Conservation (phyloP, 2,329 filamentous ascomycete genomes). For the Phoma sp. region DNA sequence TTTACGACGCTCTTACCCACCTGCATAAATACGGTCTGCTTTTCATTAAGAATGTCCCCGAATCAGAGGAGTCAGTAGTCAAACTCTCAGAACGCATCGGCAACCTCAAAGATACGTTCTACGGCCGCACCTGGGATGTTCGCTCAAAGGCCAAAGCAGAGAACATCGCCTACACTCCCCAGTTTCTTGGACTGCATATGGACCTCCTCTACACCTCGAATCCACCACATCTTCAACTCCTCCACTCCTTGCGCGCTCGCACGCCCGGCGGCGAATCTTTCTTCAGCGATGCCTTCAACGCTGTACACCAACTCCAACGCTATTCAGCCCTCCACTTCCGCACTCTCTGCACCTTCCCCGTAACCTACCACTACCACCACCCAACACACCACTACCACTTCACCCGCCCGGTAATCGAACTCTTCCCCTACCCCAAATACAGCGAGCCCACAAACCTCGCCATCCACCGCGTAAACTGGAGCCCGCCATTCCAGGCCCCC, state of each 20-base stretch:
- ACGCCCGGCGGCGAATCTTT: slow-evolving; percentile 82
- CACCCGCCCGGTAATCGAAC: slow-evolving; percentile 62
- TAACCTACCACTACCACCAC: slow-evolving; percentile 74
- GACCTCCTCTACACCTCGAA: slow-evolving; percentile 86
- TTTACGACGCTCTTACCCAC: slow-evolving; percentile 67
- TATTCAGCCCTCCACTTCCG: slow-evolving; percentile 38
- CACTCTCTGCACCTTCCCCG: slow-evolving; percentile 51
- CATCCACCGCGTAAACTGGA: slow-evolving; percentile 67
- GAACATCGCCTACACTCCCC: slow-evolving; percentile 87
- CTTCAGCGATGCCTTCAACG: slow-evolving; percentile 78
- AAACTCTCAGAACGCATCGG: slow-evolving; percentile 76
- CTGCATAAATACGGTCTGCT: slow-evolving; percentile 74
- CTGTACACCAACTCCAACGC: slow-evolving; percentile 55
- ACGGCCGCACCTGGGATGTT: slow-evolving; percentile 91
- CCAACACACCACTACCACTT: slow-evolving; percentile 66
- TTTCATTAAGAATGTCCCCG: slow-evolving; percentile 77
- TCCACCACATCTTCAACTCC: slow-evolving; percentile 81
- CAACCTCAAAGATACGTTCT: slow-evolving; percentile 83
- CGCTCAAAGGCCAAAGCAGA: slow-evolving; percentile 80
- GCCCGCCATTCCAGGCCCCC: slow-evolving; percentile 77
- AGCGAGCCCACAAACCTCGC: slow-evolving; percentile 39
- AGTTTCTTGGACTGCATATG: slow-evolving; percentile 87
- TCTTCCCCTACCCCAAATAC: slow-evolving; percentile 35
- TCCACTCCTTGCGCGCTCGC: slow-evolving; percentile 87
- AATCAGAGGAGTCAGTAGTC: slow-evolving; percentile 69